A percentile compares a stretch with the other conserved stretches of the same genome.
phyloP scores from a whole-genome alignment of 352 stramenopile species.

The Globisporangium takayamanum region DNA sequence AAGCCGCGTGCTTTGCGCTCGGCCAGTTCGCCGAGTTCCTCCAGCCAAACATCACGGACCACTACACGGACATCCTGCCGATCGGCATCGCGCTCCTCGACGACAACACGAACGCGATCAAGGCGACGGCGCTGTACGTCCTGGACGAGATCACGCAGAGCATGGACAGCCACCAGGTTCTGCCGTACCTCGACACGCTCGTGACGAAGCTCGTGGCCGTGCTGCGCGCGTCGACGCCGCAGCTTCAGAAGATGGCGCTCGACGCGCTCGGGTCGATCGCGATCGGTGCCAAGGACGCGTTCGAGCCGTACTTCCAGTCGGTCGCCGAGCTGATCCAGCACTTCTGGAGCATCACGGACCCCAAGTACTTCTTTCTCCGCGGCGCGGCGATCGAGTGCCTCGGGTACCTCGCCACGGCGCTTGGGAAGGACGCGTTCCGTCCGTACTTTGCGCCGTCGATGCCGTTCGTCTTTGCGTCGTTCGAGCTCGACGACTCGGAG shows the following conservation, averaged over 20 bases:
- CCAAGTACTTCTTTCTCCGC: slow-evolving; percentile 91
- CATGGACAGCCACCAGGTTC: slow-evolving; percentile 93
- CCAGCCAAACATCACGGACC: slow-evolving; percentile 94
- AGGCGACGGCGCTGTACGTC: slow-evolving; percentile 96
- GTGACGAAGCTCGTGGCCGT: slow-evolving; percentile 94
- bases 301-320: slow-evolving; percentile 92
- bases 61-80: slow-evolving; percentile 94
- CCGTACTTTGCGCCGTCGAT: slow-evolving; percentile 93
- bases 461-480: slow-evolving; percentile 91
- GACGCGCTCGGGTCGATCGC: slow-evolving; percentile 95
- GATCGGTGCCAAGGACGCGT: slow-evolving; percentile 95
- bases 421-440: slow-evolving; percentile 94
- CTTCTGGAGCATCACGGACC: slow-evolving; percentile 90
- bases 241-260: slow-evolving; percentile 96
- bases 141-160: slow-evolving; percentile 98
- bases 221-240: slow-evolving; percentile 87
- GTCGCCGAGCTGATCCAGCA: slow-evolving; percentile 83
- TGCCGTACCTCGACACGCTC: slow-evolving; percentile 93
- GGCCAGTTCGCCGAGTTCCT: slow-evolving; percentile 98
- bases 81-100: slow-evolving; percentile 95
- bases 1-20: slow-evolving; percentile 97
- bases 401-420: slow-evolving; percentile 95
- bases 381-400: slow-evolving; percentile 97
- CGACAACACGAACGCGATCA: slow-evolving; percentile 90
- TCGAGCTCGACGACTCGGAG: slow-evolving; percentile 92